Percentiles rank a stretch among this genome's conserved stretches.
phyloP scores from a whole-genome alignment of 176 grass and related monocot genomes.

The Triticum timopheevii region DNA sequence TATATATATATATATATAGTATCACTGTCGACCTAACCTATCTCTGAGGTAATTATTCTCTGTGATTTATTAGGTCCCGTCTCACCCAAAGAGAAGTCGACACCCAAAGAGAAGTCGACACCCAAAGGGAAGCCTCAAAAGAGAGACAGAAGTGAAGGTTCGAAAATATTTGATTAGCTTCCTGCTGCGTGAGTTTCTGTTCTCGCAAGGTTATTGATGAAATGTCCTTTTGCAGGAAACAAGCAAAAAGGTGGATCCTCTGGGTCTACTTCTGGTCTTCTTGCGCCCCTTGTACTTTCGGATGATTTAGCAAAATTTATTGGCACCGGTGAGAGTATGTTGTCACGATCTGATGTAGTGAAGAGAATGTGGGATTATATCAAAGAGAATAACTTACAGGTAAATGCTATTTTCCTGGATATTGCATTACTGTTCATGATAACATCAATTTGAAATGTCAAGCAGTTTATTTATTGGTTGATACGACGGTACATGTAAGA shows the following conservation, averaged over 20 bases:
- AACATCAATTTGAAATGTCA: constrained; percentile 19
- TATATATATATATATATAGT: not conserved
- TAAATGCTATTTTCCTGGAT: constrained; percentile 39
- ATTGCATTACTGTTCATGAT: not conserved
- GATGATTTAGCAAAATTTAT: constrained; percentile 86
- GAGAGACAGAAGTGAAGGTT: constrained; percentile 91
- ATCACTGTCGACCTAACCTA: not conserved
- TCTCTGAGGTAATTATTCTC: constrained; percentile 20
- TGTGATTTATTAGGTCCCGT: constrained; percentile 48
- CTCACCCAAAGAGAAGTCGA: constrained; percentile 45
- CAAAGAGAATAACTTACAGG: constrained; percentile 93
- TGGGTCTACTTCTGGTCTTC: constrained; percentile 60
- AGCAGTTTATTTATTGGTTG: not conserved
- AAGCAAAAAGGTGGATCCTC: constrained; percentile 69
- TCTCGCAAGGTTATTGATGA: constrained; percentile 20
- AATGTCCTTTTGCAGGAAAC: constrained; percentile 53
- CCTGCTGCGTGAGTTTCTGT: constrained; percentile 21
- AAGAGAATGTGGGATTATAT: constrained; percentile 95
- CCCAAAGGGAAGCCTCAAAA: constrained; percentile 80
- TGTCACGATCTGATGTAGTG: constrained; percentile 83
- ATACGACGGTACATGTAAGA: not conserved
- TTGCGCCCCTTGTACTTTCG: constrained; percentile 78
- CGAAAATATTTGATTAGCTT: constrained; percentile 28
- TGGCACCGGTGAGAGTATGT: constrained; percentile 83
- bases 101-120: constrained; percentile 67